Percentiles rank a stretch among this genome's conserved stretches.
phyloP scores from a whole-genome alignment of 306 rosid genomes.

The Fagus sylvatica region DNA sequence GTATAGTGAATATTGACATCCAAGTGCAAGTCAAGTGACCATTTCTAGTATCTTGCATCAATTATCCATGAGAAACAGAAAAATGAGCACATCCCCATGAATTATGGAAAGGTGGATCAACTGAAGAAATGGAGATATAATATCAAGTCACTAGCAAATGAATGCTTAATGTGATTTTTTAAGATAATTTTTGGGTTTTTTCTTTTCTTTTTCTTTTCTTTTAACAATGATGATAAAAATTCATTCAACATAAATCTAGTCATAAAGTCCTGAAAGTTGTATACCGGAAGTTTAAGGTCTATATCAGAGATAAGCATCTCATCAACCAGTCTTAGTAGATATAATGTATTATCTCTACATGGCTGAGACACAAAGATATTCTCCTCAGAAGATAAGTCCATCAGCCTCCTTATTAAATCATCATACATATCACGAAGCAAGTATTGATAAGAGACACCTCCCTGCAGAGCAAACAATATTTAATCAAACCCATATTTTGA shows the following conservation, averaged over 20 bases:
- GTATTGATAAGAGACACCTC: conserved; percentile 43
- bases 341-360: conserved; percentile 88
- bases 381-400: conserved; percentile 75
- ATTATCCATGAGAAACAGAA: background rate
- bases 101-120: background rate
- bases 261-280: conserved; percentile 24
- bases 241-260: background rate
- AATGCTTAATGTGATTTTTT: background rate
- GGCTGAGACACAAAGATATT: conserved; percentile 80
- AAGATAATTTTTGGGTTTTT: background rate
- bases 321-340: conserved; percentile 80
- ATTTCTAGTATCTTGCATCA: background rate
- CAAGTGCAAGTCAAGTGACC: background rate
- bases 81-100: background rate
- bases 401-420: conserved; percentile 67
- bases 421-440: conserved; percentile 82
- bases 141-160: background rate
- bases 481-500: conserved; percentile 25
- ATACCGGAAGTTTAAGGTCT: conserved; percentile 85
- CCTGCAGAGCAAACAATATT: conserved; percentile 47
- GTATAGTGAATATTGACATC: background rate
- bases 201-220: background rate
- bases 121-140: background rate
- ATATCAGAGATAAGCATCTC: conserved; percentile 85
- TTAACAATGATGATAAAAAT: background rate